Percentiles rank a stretch among this genome's conserved stretches.
phyloP scores from a whole-genome alignment of 441 rosid genomes.

The Arabidopsis lyrata region DNA sequence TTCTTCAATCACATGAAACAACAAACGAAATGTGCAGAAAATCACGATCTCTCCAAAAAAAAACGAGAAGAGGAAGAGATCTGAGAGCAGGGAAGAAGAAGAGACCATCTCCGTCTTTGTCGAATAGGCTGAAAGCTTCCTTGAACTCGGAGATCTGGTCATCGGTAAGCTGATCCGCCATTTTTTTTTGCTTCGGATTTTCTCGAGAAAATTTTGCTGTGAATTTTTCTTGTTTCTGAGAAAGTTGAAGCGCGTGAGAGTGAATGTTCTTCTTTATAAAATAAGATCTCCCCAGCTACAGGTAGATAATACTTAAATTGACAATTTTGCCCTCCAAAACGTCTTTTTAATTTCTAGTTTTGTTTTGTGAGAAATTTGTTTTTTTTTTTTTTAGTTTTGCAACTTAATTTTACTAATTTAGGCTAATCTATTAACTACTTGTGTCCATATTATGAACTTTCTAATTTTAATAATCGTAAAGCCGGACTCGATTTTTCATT shows the following conservation, averaged over 20 bases:
- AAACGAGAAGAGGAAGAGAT: constrained; percentile 8
- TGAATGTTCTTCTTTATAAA: background rate
- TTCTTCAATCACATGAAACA: background rate
- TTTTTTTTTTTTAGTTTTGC: background rate
- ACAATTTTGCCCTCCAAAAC: background rate
- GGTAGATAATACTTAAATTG: background rate
- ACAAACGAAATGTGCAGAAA: background rate
- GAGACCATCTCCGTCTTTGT: constrained; percentile 44
- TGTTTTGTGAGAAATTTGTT: background rate
- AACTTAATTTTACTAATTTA: background rate
- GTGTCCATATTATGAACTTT: background rate
- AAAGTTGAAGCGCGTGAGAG: constrained; percentile 27
- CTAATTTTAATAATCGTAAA: background rate
- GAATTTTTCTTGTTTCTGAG: background rate
- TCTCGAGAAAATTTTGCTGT: constrained; percentile 9
- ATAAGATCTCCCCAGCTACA: constrained; percentile 11
- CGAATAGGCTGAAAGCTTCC: constrained; percentile 43
- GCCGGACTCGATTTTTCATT: too few species aligned
- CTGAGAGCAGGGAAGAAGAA: constrained; percentile 26
- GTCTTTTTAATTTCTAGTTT: background rate
- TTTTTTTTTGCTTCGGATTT: background rate
- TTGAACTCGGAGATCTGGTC: constrained; percentile 47
- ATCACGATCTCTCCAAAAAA: background rate
- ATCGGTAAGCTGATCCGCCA: constrained; percentile 47
- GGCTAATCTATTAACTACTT: background rate